Evolutionary conservation across 2,329 filamentous ascomycete genomes (phyloP).

Genomic region (Pleomassaria siparia): DNA sequence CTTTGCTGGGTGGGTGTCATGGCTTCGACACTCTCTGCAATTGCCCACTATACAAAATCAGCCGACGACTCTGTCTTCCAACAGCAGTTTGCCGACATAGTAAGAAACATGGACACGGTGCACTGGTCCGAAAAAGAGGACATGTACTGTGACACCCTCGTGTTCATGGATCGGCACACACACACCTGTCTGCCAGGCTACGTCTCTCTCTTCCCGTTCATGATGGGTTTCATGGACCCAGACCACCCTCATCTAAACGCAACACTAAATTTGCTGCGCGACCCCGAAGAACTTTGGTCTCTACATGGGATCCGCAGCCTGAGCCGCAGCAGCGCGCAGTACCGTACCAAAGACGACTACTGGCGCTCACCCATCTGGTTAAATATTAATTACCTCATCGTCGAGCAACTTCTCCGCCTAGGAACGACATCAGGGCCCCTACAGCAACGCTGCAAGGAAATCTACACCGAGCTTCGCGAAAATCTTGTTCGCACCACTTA

Average conservation of each 20-base stretch:
- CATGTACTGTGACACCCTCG: constrained; percentile 86
- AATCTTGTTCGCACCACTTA: constrained; percentile 91
- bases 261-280: constrained; percentile 71
- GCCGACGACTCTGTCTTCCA: constrained; percentile 72
- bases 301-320: constrained; percentile 82
- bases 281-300: constrained; percentile 83
- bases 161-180: constrained; percentile 80
- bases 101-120: constrained; percentile 80
- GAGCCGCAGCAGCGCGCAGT: constrained; percentile 75
- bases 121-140: constrained; percentile 84
- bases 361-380: constrained; percentile 96
- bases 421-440: constrained; percentile 57
- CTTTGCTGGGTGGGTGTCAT: constrained; percentile 97
- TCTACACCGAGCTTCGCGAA: constrained; percentile 75
- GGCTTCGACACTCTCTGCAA: constrained; percentile 74
- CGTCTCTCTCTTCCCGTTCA: constrained; percentile 85
- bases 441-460: constrained; percentile 65
- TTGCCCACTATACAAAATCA: constrained; percentile 71
- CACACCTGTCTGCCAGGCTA: constrained; percentile 95
- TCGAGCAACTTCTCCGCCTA: constrained; percentile 65
- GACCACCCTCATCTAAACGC: constrained; percentile 73
- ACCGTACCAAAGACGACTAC: constrained; percentile 90
- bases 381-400: constrained; percentile 88
- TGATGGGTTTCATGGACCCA: constrained; percentile 74
- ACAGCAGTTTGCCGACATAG: constrained; percentile 70